Evolutionary conservation across 75 land plant species (phyloP), one percentile per base, ranked within the genome.

Genomic region (Cryptomeria japonica): DNA sequence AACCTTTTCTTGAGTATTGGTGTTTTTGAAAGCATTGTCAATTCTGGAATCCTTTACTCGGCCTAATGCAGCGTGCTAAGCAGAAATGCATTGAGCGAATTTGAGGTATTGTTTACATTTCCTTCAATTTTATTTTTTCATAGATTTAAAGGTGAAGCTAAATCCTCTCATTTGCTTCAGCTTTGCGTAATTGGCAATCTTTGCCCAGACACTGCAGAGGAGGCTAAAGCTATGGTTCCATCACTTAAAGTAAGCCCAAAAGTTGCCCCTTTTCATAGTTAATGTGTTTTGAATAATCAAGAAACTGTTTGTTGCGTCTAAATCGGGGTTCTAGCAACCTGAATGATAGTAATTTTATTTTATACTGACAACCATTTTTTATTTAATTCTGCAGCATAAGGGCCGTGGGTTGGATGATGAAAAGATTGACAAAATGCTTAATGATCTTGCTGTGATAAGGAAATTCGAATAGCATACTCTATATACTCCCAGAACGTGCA

Each of bases 101-200:
- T 97, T 84, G 99, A 97, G 97, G 98, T 97, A 95, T 55, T 5
- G 8, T 86, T 37, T 44, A 39, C 2, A 1, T 10, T 37, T 64
- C 10, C 16, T 51, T 58, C 47, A 28, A 15, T 44, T 86, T 84
- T 31, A 13, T 22, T 77, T n/a, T 53, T 84, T 5, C 6, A 85
- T 16, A 15, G 3, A 4, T 49, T 5, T 34, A 15, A 51, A 53
- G 38, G 39, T 85, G 32, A 55, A 53, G 25, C 36, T 56, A 6
- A 85, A 85, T 37, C 19, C 39, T 53, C 12, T 56, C 37, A 34
- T 75, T 75, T 14, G 12, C 38, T 90, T 83, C 93, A 96, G 98
- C 99, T 97, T 55, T 94, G 96, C 87, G 98, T 97, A 37, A 94
- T 97, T 92, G 99, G 99, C 47, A 97, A 97, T 87, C 92, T 96